Evolutionary conservation across 73 alveolate species (phyloP), one percentile per base, ranked within the genome.

Genomic region (Paramecium pentaurelia): DNA sequence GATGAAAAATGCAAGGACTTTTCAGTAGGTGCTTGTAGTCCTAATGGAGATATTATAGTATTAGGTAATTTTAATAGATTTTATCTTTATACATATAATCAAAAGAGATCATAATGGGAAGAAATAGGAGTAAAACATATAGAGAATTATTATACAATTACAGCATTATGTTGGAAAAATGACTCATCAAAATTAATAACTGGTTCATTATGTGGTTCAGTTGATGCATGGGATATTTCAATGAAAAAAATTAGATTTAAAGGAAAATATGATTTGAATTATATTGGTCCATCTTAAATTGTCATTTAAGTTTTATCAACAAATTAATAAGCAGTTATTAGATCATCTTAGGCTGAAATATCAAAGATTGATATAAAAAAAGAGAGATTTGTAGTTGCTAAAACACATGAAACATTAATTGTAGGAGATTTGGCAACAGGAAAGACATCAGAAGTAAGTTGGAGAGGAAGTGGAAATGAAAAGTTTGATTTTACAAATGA

Each of bases 131-230:
- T 96, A 89, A 97, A 96, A 92, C 95, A 96, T 85, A 97, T 99
- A 34, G 99, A 98, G 83, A 98, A 98, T 95, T 97, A 97, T 94
- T 99, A 99, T 96, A 90, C 99, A 10, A 99, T 98, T 18, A 98
- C 99, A 8, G 99, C 99, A 18, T 93, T 98, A 47, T 96, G 99
- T 40, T 99, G 99, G 99, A 99, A 99, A 59, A 97, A 97, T 71
- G 99, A 99, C 87, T 99, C 99, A 86, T 96, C 99, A 27, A 97
- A 98, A 54, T 94, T 99, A 75, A 99, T 98, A 71, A 98, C 98
- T 28, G 99, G 99, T 18, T 97, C 99, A 45, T 95, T 98, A 71
- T 97, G 99, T 75, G 99, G 99, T 47, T 96, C 99, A 51, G 99
- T 98, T 10, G 99, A 98, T 92, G 96, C 97, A 80, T 99, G 98